Percentiles rank a stretch among this genome's conserved stretches.
phyloP scores from a whole-genome alignment of 2,329 filamentous ascomycete genomes.

The Hansfordia pulvinata region DNA sequence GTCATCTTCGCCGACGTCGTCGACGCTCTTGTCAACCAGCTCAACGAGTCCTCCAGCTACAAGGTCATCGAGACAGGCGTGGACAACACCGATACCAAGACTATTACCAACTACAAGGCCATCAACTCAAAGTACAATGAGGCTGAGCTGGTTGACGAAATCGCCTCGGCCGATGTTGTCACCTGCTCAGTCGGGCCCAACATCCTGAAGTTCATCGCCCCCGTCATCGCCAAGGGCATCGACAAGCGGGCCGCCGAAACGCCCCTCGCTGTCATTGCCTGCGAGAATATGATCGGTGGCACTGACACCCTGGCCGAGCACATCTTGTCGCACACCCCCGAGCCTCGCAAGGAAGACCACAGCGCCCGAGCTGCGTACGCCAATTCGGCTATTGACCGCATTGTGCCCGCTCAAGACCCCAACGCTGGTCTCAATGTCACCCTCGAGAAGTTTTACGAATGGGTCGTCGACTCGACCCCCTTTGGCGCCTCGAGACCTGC shows the following conservation, averaged over 20 bases:
- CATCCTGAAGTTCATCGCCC: constrained; percentile 91
- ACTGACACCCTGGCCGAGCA: constrained; percentile 75
- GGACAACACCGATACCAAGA: constrained; percentile 67
- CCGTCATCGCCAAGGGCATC: constrained; percentile 89
- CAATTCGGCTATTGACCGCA: constrained; percentile 97
- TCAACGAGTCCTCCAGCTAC: constrained; percentile 69
- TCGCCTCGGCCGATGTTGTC: constrained; percentile 76
- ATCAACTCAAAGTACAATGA: constrained; percentile 89
- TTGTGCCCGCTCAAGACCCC: constrained; percentile 80
- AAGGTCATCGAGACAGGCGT: constrained; percentile 85
- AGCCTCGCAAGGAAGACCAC: constrained; percentile 53
- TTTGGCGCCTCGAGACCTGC: constrained; percentile 60
- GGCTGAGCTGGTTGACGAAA: constrained; percentile 69
- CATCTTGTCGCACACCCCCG: constrained; percentile 66
- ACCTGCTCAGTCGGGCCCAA: constrained; percentile 96
- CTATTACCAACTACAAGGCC: constrained; percentile 89
- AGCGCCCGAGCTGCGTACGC: constrained; percentile 72
- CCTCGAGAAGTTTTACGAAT: constrained; percentile 98
- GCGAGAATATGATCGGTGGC: constrained; percentile 93
- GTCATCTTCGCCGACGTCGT: constrained; percentile 95
- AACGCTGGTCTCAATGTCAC: constrained; percentile 77
- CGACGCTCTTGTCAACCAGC: constrained; percentile 63
- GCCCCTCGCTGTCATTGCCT: constrained; percentile 86
- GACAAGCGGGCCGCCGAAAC: constrained; percentile 52
- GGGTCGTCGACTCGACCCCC: constrained; percentile 84